phyloP scores from a whole-genome alignment of 2,329 filamentous ascomycete genomes.

The Aquanectria penicillioides region DNA sequence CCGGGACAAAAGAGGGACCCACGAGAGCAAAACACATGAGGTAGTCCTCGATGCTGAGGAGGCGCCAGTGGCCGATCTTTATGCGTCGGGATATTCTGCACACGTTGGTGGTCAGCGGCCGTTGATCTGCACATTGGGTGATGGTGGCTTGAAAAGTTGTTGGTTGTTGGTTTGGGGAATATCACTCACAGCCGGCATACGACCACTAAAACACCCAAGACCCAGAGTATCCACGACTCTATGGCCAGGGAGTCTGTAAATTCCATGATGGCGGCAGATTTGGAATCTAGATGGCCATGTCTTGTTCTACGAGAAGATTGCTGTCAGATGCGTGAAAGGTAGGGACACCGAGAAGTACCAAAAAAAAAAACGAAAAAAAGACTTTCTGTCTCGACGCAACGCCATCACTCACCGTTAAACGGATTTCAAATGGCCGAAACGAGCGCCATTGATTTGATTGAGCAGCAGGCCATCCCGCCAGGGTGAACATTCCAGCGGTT shows the following conservation, averaged over 20 bases:
- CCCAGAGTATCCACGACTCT: conserved; percentile 46
- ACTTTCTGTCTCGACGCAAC: too few species aligned
- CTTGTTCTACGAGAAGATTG: too few species aligned
- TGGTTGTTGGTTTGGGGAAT: neutral
- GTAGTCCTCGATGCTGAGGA: conserved; percentile 66
- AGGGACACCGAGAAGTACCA: too few species aligned
- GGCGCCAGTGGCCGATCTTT: conserved; percentile 55
- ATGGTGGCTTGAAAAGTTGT: too few species aligned
- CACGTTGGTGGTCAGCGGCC: neutral
- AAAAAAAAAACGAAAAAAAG: too few species aligned
- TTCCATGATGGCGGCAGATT: conserved; percentile 34
- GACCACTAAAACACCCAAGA: conserved; percentile 39
- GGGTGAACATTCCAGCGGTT: too few species aligned
- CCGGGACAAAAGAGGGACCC: conserved; percentile 22
- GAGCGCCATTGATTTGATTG: neutral
- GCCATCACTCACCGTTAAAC: neutral
- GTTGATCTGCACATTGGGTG: neutral
- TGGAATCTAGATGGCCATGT: neutral
- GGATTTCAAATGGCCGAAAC: neutral
- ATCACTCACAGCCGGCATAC: conserved; percentile 37
- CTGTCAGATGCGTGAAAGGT: too few species aligned
- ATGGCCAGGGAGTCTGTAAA: conserved; percentile 37
- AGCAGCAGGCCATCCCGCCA: neutral
- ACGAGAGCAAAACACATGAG: conserved; percentile 63
- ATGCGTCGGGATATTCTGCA: conserved; percentile 44